A percentile compares a stretch with the other conserved stretches of the same genome.
These are phyloP conservation scores for Agaricus subrufescens DNA, from an alignment of 768 basidiomycete species.

Conservation along the genomic window DNA sequence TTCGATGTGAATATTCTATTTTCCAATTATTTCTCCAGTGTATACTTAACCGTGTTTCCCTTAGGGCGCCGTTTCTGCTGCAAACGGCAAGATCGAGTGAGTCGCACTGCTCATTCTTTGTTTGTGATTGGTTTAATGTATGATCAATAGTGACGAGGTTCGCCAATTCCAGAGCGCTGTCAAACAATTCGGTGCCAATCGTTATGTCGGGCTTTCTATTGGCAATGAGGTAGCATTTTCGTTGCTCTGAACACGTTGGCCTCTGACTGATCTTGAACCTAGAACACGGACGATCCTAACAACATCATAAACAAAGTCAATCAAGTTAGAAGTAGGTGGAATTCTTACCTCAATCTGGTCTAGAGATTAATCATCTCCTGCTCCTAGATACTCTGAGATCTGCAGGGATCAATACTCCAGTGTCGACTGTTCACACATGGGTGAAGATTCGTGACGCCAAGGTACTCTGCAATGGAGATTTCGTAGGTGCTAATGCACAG, in stretches of 20 bases:
- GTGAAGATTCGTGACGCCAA: slow-evolving; percentile 27
- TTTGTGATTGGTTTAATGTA: neutral
- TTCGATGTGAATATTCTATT: slow-evolving; percentile 18
- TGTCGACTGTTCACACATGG: slow-evolving; percentile 36
- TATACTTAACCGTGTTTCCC: neutral
- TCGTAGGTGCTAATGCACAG: slow-evolving; percentile 37
- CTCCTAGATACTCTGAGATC: slow-evolving; percentile 25
- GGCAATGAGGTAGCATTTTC: slow-evolving; percentile 28
- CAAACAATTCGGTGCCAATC: slow-evolving; percentile 24
- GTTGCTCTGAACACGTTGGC: neutral
- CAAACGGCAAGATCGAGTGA: slow-evolving; percentile 24
- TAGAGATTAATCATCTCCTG: neutral
- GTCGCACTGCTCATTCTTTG: neutral
- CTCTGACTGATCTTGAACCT: neutral
- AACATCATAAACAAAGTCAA: slow-evolving; percentile 33
- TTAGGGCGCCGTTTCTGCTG: slow-evolving; percentile 26
- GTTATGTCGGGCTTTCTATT: slow-evolving; percentile 30
- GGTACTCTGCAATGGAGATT: slow-evolving; percentile 30
- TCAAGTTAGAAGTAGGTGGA: slow-evolving; percentile 27
- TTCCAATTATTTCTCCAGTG: neutral
- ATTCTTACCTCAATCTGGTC: neutral
- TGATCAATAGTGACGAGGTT: slow-evolving; percentile 26
- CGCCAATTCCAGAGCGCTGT: slow-evolving; percentile 28
- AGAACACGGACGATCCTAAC: slow-evolving; percentile 24
- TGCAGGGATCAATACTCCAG: slow-evolving; percentile 27